These are phyloP conservation scores for Rhypophila decipiens DNA, from an alignment of 495 filamentous ascomycete species.

Conservation along the genomic window DNA sequence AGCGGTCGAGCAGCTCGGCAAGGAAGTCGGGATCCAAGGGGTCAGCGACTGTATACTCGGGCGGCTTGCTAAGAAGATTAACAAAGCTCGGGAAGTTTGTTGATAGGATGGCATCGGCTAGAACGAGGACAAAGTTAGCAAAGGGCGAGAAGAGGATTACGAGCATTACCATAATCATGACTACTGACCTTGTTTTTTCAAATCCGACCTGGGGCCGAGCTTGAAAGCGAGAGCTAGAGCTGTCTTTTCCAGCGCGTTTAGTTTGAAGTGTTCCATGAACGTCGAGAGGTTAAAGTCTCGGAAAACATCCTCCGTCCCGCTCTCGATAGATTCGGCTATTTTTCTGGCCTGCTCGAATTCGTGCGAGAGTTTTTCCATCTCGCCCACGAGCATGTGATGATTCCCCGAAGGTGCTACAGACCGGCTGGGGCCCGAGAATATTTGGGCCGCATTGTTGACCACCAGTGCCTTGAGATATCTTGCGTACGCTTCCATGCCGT, in stretches of 20 bases:
- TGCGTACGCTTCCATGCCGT: constrained; percentile 94
- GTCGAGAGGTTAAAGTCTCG: constrained; percentile 88
- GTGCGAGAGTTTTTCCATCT: constrained; percentile 76
- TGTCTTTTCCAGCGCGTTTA: constrained; percentile 81
- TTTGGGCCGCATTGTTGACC: constrained; percentile 73
- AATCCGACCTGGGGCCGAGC: constrained; percentile 64
- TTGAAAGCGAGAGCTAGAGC: constrained; percentile 87
- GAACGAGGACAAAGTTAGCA: constrained; percentile 7
- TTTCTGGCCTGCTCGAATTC: constrained; percentile 78
- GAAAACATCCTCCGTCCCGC: constrained; percentile 76
- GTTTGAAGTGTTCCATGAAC: constrained; percentile 89
- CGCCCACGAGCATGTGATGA: constrained; percentile 71
- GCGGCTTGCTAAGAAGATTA: constrained; percentile 55
- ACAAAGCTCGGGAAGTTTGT: constrained; percentile 70
- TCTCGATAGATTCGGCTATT: constrained; percentile 89
- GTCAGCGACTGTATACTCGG: constrained; percentile 56
- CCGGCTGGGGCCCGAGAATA: constrained; percentile 71
- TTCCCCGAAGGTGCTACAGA: constrained; percentile 67
- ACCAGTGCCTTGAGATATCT: constrained; percentile 89
- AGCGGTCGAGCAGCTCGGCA: constrained; percentile 70
- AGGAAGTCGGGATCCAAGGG: constrained; percentile 59
- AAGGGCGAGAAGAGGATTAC: neutral
- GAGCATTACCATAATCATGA: neutral
- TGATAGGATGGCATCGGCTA: constrained; percentile 77
- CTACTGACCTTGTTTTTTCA: constrained; percentile 79